phyloP scores from a whole-genome alignment of 1,284 basidiomycete genomes.

The Takashimella tepidaria region DNA sequence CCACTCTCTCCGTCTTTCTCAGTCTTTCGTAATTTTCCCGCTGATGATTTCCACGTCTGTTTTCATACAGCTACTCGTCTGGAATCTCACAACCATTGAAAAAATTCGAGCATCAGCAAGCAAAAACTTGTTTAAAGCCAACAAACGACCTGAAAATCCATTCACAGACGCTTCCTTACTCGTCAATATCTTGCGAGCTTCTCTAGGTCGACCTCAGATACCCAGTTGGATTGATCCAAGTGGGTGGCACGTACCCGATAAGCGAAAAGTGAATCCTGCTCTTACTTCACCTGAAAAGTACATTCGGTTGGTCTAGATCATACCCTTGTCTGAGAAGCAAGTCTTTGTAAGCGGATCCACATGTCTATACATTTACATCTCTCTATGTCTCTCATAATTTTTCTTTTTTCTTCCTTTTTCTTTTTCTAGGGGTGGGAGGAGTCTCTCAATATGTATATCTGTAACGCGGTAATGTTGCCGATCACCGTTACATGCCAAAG shows the following conservation, averaged over 20 bases:
- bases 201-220: slow-evolving; percentile 42
- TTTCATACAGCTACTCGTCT: slow-evolving; percentile 59
- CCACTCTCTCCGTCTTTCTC: not conserved
- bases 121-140: slow-evolving; percentile 26
- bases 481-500: too few species aligned
- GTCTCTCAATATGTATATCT: too few species aligned
- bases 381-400: not conserved
- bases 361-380: not conserved
- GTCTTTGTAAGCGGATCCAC: not conserved
- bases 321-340: too few species aligned
- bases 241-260: slow-evolving; percentile 30
- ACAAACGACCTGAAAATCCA: slow-evolving; percentile 40
- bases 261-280: slow-evolving; percentile 40
- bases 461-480: too few species aligned
- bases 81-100: slow-evolving; percentile 88
- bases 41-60: not conserved
- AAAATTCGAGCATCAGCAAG: slow-evolving; percentile 50
- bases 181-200: slow-evolving; percentile 39
- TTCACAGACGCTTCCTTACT: slow-evolving; percentile 33
- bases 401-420: too few species aligned
- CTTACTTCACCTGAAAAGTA: slow-evolving; percentile 27
- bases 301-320: slow-evolving; percentile 21
- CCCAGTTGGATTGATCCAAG: slow-evolving; percentile 45
- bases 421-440: too few species aligned
- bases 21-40: slow-evolving; percentile 2